Evolutionary conservation across 768 basidiomycete genomes (phyloP), one percentile per base, ranked within the genome.

Genomic region (Mycena leptocephala): DNA sequence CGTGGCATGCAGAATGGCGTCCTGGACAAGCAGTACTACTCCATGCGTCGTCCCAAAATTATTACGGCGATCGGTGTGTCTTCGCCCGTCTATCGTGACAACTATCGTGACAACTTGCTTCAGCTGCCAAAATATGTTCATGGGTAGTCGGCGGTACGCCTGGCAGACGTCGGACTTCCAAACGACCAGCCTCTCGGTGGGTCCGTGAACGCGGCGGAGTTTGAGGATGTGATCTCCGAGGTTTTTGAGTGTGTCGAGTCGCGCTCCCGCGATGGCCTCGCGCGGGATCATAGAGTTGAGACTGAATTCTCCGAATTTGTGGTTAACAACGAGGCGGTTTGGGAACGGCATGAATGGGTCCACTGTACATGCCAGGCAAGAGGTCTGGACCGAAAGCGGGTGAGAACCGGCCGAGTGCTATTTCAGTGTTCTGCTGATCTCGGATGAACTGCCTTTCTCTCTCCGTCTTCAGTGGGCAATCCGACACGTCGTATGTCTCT

Each of bases 321-420:
- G 89, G 70, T 91, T 80, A 11, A 80, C 83, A 11, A 91, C 79
- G 0, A 90, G 81, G 0, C 0, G 81, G 77, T 41, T 88, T 88
- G 0, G 87, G 88, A 0, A 90, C 84, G 0, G 83, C 84, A 43
- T 84, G 78, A 0, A 89, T 78, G 0, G 87, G 90, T 58, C 84
- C 82, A 32, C 77, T 80, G 53, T 86, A 84, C 89, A 91, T 90
- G 0, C 88, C 88, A 0, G 86, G 88, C 0, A 88, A 79, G 1
- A 88, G 82, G 3, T 85, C 73, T 3, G 67, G 32, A 1, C 83
- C 82, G 76, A 89, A 89, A 3, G 83, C 74, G 30, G 66, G 51
- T 8, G 84, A 86, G 70, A 81, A 85, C 22, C 79, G 22, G 7
- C 48, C n/a, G n/a, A 24, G 8, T 4, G n/a, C 48, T 8, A 51